These are phyloP conservation scores for Aspergillus pseudoglaucus DNA, from an alignment of 2,329 filamentous ascomycete species.

Conservation along the genomic window DNA sequence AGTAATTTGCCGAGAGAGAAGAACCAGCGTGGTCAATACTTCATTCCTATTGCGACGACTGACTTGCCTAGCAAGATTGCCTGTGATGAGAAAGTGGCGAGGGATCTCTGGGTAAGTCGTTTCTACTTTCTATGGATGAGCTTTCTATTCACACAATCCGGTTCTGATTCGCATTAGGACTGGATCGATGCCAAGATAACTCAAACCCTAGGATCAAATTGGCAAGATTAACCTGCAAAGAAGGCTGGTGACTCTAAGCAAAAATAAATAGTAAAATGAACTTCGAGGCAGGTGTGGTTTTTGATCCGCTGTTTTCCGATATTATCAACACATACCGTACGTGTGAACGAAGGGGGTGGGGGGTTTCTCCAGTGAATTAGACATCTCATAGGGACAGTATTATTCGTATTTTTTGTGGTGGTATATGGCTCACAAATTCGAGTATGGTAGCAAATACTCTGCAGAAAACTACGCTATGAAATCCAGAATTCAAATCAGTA, in stretches of 20 bases:
- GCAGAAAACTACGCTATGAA: neutral
- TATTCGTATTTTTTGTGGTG: too few relatives aligned
- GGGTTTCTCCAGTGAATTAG: too few relatives aligned
- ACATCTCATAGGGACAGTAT: too few relatives aligned
- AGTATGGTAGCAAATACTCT: neutral
- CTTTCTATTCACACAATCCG: neutral
- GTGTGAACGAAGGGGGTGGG: too few relatives aligned
- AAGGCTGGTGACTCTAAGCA: too few relatives aligned
- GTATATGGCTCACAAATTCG: neutral
- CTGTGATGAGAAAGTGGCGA: slow-evolving; percentile 24
- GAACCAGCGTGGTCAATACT: slow-evolving; percentile 27
- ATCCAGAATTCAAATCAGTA: neutral
- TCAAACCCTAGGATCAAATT: slow-evolving; percentile 8
- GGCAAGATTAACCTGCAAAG: neutral
- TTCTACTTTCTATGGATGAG: neutral
- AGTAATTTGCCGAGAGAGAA: slow-evolving; percentile 16
- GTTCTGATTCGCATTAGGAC: slow-evolving; percentile 6
- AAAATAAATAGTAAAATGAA: too few relatives aligned
- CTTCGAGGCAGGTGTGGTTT: too few relatives aligned
- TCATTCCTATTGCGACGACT: slow-evolving; percentile 30
- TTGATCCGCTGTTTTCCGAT: neutral
- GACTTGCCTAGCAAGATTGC: slow-evolving; percentile 19
- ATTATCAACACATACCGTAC: neutral
- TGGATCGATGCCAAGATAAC: slow-evolving; percentile 15
- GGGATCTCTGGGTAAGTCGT: slow-evolving; percentile 25